Base-by-base conservation (phyloP, 2,329 filamentous ascomycete species). In the Botrytis elliptica region DNA sequence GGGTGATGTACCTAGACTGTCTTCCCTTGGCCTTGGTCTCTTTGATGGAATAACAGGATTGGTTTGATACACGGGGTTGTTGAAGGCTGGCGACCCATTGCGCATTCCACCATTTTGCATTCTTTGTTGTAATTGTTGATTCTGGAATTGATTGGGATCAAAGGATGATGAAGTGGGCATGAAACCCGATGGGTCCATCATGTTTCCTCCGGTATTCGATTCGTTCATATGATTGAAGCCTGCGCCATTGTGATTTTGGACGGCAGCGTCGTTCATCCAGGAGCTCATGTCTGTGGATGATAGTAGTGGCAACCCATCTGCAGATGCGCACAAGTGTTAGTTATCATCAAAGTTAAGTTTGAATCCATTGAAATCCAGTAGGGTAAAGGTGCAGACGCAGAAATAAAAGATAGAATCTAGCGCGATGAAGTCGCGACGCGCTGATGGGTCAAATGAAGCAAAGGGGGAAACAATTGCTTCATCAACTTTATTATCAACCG, bases 41-140 rank as follows among this genome's bases (percentile, higher is more conserved):
- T 98, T 99, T 36, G 95, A 95, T 74, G 95, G 95, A 78, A 97
- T 91, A 80, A 97, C 90, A 66, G 92, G 88, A 84, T 93, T 95
- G 78, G 93, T 93, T 81, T 94, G 92, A 85, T 95, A 97, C 80
- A 89, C 88, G 75, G 92, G 89, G 80, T 92, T 93, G 80, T 92
- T 88, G 82, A 93, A 95, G 74, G 90, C 90, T 63, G 93, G 92
- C 71, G 93, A 95, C 75, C 90, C 90, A 83, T 94, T 95, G 86
- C 93, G 93, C 86, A 93, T 91, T 80, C 87, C 89, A 84, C 93
- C 92, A 85, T 95, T 96, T 82, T 93, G 93, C 88, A 95, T 92
- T 80, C 86, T 86, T 79, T 84, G 83, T 72, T 82, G 81, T 38
- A 81, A 75, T 76, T 88, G 87, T 70, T 84, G 84, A 78, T 88